phyloP scores from a whole-genome alignment of 495 filamentous ascomycete species.

The Aspergillus kassunensis region DNA sequence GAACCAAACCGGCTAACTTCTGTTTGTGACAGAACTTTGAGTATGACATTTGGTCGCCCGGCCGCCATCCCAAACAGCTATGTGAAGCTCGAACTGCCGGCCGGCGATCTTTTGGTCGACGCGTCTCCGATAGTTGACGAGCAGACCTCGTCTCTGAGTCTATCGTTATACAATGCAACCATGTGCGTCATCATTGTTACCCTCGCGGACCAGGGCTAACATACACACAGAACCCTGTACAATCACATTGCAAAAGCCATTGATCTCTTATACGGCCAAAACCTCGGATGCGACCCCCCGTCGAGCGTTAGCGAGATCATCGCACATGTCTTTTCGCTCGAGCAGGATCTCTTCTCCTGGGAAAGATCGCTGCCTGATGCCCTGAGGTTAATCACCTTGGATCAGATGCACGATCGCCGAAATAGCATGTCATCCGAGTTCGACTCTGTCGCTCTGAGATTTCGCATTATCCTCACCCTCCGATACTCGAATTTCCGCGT shows the following conservation, averaged over 20 bases:
- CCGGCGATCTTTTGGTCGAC: constrained; percentile 16
- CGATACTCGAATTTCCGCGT: constrained; percentile 35
- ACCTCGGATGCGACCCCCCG: constrained; percentile 29
- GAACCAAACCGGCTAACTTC: no score
- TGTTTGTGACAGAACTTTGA: constrained; percentile 28
- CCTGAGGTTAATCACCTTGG: constrained; percentile 4
- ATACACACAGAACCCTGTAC: constrained; percentile 18
- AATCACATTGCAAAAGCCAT: constrained; percentile 29
- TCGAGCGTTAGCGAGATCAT: constrained; percentile 13
- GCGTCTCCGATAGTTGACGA: background rate
- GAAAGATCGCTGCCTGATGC: constrained; percentile 10
- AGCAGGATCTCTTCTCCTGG: constrained; percentile 20
- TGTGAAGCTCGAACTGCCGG: constrained; percentile 30
- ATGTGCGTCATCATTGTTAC: constrained; percentile 25
- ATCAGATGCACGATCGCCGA: background rate
- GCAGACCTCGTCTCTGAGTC: constrained; percentile 20
- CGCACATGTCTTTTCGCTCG: constrained; percentile 16
- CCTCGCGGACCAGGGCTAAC: background rate
- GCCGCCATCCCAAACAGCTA: constrained; percentile 36
- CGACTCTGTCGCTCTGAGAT: constrained; percentile 14
- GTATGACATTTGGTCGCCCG: constrained; percentile 46
- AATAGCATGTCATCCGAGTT: background rate
- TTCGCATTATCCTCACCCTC: constrained; percentile 33
- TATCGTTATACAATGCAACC: constrained; percentile 37
- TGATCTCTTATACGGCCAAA: constrained; percentile 37